phyloP scores from a whole-genome alignment of 2,329 filamentous ascomycete species.

The Aspergillus hortae region DNA sequence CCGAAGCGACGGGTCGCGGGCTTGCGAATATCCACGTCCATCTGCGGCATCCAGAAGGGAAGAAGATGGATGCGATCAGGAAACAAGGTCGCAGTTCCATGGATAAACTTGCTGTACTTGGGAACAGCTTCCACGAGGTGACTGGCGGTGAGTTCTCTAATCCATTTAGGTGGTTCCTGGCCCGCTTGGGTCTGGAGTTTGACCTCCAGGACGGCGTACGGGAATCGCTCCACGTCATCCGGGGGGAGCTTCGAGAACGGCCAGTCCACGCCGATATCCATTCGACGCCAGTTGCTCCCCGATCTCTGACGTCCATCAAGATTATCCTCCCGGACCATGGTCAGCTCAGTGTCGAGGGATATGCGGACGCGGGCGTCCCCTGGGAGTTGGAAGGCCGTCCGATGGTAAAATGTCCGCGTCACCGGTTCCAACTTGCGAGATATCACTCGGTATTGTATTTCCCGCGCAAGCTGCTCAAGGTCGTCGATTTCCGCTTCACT shows the following conservation, averaged over 20 bases:
- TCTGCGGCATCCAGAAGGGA: conserved; percentile 97
- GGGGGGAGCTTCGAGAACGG: conserved; percentile 86
- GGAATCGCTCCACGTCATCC: conserved; percentile 84
- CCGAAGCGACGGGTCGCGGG: conserved; percentile 84
- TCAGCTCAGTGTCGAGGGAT: conserved; percentile 92
- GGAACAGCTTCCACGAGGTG: conserved; percentile 98
- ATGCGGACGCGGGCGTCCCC: conserved; percentile 95
- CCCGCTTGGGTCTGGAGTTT: conserved; percentile 96
- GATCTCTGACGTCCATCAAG: conserved; percentile 71
- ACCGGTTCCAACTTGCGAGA: conserved; percentile 84
- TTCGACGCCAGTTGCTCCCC: conserved; percentile 91
- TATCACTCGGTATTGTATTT: conserved; percentile 90
- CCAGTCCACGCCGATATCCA: conserved; percentile 95
- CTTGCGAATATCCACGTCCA: conserved; percentile 96
- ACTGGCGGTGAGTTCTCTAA: conserved; percentile 84
- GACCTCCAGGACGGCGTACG: conserved; percentile 93
- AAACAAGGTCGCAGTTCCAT: conserved; percentile 85
- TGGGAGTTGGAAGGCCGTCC: conserved; percentile 94
- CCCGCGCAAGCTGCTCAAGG: conserved; percentile 81
- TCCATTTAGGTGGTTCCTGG: conserved; percentile 94
- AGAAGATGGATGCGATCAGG: conserved; percentile 82
- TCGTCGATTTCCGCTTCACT: conserved; percentile 83
- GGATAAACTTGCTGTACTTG: conserved; percentile 99
- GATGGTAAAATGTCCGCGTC: conserved; percentile 95
- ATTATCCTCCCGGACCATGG: conserved; percentile 94